Base-by-base conservation (phyloP, 805 yeast species). In the Ogataea wickerhamii region DNA sequence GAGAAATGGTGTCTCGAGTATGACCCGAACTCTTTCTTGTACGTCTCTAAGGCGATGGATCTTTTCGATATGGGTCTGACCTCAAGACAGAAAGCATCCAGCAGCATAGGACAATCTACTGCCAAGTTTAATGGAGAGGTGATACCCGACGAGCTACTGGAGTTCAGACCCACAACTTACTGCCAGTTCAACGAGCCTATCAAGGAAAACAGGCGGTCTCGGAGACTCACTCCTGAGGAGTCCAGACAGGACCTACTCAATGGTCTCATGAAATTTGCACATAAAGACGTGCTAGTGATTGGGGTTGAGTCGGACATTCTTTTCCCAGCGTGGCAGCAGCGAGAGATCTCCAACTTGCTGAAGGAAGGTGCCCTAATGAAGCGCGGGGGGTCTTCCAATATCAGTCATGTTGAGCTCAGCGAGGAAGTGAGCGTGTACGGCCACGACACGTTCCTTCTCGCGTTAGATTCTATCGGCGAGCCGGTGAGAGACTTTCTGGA, bases 291-390 rank as follows among this genome's bases (percentile, higher is more conserved):
- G 3, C 67, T 89, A 39, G 86, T 89, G 4, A 73, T 89, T 36
- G 97, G 97, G 8, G 96, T 88, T n/a, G 93, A 86, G 55, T 82
- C 93, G 1, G 97, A 89, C 58, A 84, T 85, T 28, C 69, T 89
- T 36, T 89, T 89, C 68, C 97, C 97, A 1, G 86, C 82, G 25
- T 87, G 96, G 95, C 97, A 89, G 65, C 97, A 89, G 62, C 64
- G 80, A 40, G 96, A 89, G 56, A 79, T 87, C 40, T 80, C 78
- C 20, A 74, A 76, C 12, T 75, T 78, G 25, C 68, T 89, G 32
- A 63, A 58, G 36, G 57, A 64, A 29, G 66, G 63, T 4, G 46
- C 56, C 12, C 36, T 35, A 4, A 52, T 51, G 13, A 59, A 58
- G 32, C 64, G 63, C 11, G 71, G 73, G 31, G 61, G 55, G 26